Conservation (phyloP, 192 early-diverging fungal species). For the Coemansia reversa region DNA sequence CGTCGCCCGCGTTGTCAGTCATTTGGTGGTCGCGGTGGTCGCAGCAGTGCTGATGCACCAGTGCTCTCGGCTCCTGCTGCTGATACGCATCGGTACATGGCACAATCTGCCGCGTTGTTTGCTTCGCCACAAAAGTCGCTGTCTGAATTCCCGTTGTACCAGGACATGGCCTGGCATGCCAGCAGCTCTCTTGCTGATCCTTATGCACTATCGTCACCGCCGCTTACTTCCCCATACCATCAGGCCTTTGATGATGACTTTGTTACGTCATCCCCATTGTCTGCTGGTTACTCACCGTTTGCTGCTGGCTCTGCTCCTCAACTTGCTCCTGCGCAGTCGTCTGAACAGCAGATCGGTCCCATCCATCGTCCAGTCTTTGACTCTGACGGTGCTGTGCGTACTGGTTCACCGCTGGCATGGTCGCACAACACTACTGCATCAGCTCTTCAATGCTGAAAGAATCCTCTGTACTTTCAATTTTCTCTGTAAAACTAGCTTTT, state of each 20-base stretch:
- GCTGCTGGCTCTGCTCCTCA: neutral
- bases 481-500: neutral
- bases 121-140: constrained; percentile 12
- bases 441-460: constrained; percentile 30
- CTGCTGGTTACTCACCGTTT: neutral
- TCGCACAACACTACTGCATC: constrained; percentile 29
- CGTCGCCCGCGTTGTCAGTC: constrained; percentile 32
- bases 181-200: constrained; percentile 10
- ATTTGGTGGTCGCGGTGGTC: constrained; percentile 15
- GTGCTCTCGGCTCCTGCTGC: constrained; percentile 20
- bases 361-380: constrained; percentile 24
- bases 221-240: neutral
- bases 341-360: no score
- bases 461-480: neutral
- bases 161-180: constrained; percentile 47
- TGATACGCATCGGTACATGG: constrained; percentile 53
- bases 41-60: constrained; percentile 1
- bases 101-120: constrained; percentile 47
- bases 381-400: constrained; percentile 29
- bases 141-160: constrained; percentile 43
- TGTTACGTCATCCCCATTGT: neutral
- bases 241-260: constrained; percentile 7
- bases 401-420: constrained; percentile 48
- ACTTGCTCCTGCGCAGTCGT: neutral
- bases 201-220: constrained; percentile 2